These are phyloP conservation scores for Myriosclerotinia scirpicola DNA, from an alignment of 2,329 filamentous ascomycete genomes.

Conservation along the genomic window DNA sequence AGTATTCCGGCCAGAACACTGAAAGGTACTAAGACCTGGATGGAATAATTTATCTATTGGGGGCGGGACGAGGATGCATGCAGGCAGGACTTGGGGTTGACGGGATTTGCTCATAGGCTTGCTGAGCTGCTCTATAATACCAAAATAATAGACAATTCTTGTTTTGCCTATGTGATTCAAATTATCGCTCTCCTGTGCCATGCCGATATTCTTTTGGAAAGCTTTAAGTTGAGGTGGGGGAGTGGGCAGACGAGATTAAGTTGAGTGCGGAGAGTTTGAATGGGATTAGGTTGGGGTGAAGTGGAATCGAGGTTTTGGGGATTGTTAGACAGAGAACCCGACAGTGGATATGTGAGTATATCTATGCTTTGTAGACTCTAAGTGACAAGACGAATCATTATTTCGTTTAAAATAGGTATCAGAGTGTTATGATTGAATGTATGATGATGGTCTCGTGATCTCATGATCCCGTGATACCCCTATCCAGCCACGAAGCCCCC, in stretches of 20 bases:
- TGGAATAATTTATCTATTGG: conserved; percentile 67
- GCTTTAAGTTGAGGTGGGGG: not conserved
- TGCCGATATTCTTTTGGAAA: no score
- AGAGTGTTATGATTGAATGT: no score
- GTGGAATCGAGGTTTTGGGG: not conserved
- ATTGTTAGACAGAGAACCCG: not conserved
- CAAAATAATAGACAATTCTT: no score
- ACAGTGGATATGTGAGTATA: no score
- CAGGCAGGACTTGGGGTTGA: conserved; percentile 46
- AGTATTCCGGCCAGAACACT: conserved; percentile 45
- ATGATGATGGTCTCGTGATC: no score
- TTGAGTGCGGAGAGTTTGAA: not conserved
- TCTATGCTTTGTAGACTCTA: no score
- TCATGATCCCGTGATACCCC: conserved; percentile 10
- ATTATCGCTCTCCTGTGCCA: no score
- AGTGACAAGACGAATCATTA: no score
- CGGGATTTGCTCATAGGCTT: conserved; percentile 21
- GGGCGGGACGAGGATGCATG: conserved; percentile 67
- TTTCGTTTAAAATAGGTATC: no score
- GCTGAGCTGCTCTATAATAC: not conserved
- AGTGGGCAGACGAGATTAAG: conserved; percentile 15
- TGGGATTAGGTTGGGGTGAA: not conserved
- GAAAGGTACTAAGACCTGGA: conserved; percentile 36
- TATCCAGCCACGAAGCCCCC: not conserved
- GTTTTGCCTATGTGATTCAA: no score